A percentile compares a stretch with the other conserved stretches of the same genome.
phyloP scores from a whole-genome alignment of 805 yeast species.

The Cyberlindnera euphorbiiphila region DNA sequence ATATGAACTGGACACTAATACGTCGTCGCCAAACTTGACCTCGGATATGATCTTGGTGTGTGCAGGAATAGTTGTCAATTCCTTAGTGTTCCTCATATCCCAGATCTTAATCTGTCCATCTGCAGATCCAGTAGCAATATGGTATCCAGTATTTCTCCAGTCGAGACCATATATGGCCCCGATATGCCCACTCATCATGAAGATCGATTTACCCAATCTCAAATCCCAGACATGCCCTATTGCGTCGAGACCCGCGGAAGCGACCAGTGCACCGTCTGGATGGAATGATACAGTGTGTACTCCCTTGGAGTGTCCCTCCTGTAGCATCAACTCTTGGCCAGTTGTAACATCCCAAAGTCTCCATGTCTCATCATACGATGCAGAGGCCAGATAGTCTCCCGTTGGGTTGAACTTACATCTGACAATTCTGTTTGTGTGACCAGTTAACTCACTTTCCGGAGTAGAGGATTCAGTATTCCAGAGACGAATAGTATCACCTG shows the following conservation, averaged over 20 bases:
- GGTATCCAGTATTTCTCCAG: slow-evolving; percentile 75
- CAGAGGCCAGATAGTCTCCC: slow-evolving; percentile 52
- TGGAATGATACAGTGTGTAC: slow-evolving; percentile 62
- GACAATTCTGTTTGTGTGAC: slow-evolving; percentile 55
- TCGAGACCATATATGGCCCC: slow-evolving; percentile 66
- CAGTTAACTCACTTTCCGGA: slow-evolving; percentile 28
- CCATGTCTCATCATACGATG: slow-evolving; percentile 88
- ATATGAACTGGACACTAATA: slow-evolving; percentile 60
- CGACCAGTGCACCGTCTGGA: slow-evolving; percentile 71
- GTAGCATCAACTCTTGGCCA: slow-evolving; percentile 50
- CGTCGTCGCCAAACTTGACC: slow-evolving; percentile 42
- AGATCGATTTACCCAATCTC: slow-evolving; percentile 65
- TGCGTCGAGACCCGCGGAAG: slow-evolving; percentile 78
- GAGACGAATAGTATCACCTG: slow-evolving; percentile 12
- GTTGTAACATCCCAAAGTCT: slow-evolving; percentile 72
- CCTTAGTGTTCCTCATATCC: slow-evolving; percentile 66
- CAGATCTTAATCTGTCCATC: slow-evolving; percentile 79
- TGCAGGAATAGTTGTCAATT: slow-evolving; percentile 54
- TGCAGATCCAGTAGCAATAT: slow-evolving; percentile 78
- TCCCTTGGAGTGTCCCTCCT: slow-evolving; percentile 84
- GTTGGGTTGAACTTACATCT: slow-evolving; percentile 63
- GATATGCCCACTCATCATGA: slow-evolving; percentile 61
- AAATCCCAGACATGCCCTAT: slow-evolving; percentile 80
- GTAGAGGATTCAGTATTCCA: slow-evolving; percentile 13
- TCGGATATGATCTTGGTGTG: slow-evolving; percentile 72